Evolutionary conservation across 441 rosid genomes (phyloP), one percentile per base, ranked within the genome.

Genomic region (Gossypium laxum): DNA sequence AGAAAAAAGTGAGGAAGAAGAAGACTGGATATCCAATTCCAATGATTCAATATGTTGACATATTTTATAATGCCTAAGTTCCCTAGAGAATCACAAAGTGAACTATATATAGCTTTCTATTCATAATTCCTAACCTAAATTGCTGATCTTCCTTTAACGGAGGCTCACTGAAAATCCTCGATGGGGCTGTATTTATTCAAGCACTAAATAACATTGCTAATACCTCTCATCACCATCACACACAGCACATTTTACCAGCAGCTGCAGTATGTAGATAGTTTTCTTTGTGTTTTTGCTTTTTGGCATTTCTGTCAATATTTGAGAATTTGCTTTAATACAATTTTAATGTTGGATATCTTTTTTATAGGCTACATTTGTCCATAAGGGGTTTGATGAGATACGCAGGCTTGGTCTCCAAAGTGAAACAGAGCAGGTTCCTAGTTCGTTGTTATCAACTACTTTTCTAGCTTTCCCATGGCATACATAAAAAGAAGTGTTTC

Each of bases 371-470:
- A 95, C 97, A 56, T 91, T 95, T 80, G 52, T 82, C 63, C 97
- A 95, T 71, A 89, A 95, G 86, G 99, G 99, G 45, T 95, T 92
- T 76, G 99, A 95, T 64, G 96, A 95, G 82, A 90, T 85, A 69
- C 91, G 98, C 54, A 87, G 96, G 54, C 96, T 95, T 79, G 99
- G 99, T 78, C 97, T 92, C 56, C 82, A 72, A 78, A 82, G 81
- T 67, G 96, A 83, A 80, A 92, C 95, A 21, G 99, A 92, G 86
- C 96, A 95, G 95, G 99, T 94, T 74, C 59, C 11, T 71, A 26
- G 38, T 60, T 69, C 45, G 69, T 52, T 19, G 45, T 28, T 50
- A 14, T 50, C 17, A 51, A 2, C 15, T 8, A 50, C 50, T 74
- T 66, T 50, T 28, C 21, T 41, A 48, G 58, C 30, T 75, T 76